Base-by-base conservation (phyloP, 2,329 filamentous ascomycete species). In the Nemania sp. region DNA sequence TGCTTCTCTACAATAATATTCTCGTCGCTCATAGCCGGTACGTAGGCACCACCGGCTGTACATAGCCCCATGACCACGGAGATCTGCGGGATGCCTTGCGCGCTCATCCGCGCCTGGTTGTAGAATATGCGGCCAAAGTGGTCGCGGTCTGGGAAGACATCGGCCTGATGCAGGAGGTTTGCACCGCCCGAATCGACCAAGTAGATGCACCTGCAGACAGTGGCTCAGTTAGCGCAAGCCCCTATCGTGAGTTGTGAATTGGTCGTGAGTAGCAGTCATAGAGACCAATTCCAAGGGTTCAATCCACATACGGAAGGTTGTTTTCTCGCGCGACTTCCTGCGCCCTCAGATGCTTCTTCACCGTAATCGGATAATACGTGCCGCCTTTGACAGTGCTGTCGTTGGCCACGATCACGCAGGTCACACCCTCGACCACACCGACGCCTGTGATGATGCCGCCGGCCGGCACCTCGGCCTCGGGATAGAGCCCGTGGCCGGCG, bases 111-210 rank as follows among this genome's bases (percentile, higher is more conserved):
- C 2, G 94, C 93, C 73, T 99, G 93, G 75, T 99, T 97, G 80
- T 89, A 99, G 79, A 99, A 99, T 70, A 97, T 96, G 61, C 93
- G 90, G 30, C 93, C 91, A 69, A 99, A 97, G 72, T 97, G 93
- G 49, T 97, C 91, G 61, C 86, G 82, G 71, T 97, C 93, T 1
- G 93, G 94, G 72, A 99, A 97, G 52, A 97, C 93, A 68, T 97
- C 90, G 31, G 92, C 88, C 74, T 99, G 93, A 67, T 97, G 89
- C 12, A 92, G 94, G 15, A 99, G 82, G 71, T 97, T 97, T 53
- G 92, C 94, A 60, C 93, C 93, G 41, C 94, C 93, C 5, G 91
- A 96, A 71, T 99, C 93, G 52, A 97, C 94, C 20, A 99, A 81
- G 74, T 97, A 99, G 70, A 99, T 90, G 72, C 93, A 97, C 34